Evolutionary conservation across 1,284 basidiomycete genomes (phyloP), one percentile per base, ranked within the genome.

Genomic region (Cutaneotrichosporon sp.): DNA sequence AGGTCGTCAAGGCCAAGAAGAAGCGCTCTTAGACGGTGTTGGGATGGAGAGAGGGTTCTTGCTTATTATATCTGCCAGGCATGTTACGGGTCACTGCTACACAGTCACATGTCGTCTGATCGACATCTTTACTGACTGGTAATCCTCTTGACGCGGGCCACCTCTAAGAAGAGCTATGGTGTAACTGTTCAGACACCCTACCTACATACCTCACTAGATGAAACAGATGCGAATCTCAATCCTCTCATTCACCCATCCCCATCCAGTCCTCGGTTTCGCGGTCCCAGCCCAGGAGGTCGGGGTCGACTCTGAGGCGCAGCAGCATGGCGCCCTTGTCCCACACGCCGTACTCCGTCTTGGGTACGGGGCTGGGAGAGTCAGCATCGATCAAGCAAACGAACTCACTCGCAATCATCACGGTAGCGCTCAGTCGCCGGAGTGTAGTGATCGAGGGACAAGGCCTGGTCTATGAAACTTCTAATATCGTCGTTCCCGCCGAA

Each of bases 1-100:
- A 92, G 81, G 89, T 93, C 16, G 91, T 94, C 60, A 93, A 92
- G 80, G 91, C 92, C 83, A 94, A 93, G 84, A 92, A 91, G 83
- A 87, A 90, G 73, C 77, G 77, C 73, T 30, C 55, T 40, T 56
- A 56, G 55, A 14, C 32, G 14, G 32, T 30, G 52, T 32, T 55
- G 32, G 31, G 52, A 18, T 55, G 11, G 52, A 26, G n/a, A 34
- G 22, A 9, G 2, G 10, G 30, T 58, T 40, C 38, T n/a, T 40
- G 21, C 30, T 5, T 5, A 26, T 21, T 58, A 5, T 38, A 16
- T 14, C n/a, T 56, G 18, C 7, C 26, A 32, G 38, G 26, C 31
- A 21, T 8, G 14, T 13, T 42, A 11, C 2, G 8, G 55, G 55
- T 26, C 34, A 22, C 55, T 56, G 34, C 55, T 36, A 7, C 21